Evolutionary conservation across 441 rosid genomes (phyloP).

Genomic region (Mallotus japonicus): DNA sequence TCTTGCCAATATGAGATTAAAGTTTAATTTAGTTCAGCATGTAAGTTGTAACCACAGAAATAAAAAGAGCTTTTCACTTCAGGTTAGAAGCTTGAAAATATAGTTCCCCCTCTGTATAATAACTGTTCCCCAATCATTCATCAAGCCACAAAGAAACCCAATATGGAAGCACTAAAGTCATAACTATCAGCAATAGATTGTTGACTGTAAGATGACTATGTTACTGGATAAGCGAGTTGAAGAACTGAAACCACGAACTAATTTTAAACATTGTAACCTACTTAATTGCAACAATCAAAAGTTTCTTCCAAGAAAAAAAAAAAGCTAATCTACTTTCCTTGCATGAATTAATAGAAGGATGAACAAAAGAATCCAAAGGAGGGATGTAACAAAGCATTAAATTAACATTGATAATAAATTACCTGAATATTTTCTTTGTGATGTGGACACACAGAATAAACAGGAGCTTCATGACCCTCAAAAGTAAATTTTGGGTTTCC

Average conservation of each 20-base stretch:
- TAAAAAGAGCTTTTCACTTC: background rate
- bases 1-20: background rate
- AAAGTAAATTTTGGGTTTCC: conserved; percentile 49
- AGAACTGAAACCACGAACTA: background rate
- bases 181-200: background rate
- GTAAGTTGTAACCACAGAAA: background rate
- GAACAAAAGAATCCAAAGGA: conserved; percentile 1
- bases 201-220: background rate
- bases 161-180: background rate
- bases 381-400: background rate
- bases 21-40: background rate
- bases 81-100: background rate
- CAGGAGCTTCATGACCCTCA: conserved; percentile 83
- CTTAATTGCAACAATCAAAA: background rate
- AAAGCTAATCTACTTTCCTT: background rate
- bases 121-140: background rate
- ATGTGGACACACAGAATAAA: conserved; percentile 73
- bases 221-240: background rate
- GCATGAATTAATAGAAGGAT: background rate
- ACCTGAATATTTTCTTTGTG: conserved; percentile 81
- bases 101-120: background rate
- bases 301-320: background rate
- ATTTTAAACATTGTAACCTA: background rate
- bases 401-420: conserved; percentile 20
- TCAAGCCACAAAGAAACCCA: background rate